Evolutionary conservation across 2,329 filamentous ascomycete species (phyloP).

Genomic region (Paecilomyces sp.): DNA sequence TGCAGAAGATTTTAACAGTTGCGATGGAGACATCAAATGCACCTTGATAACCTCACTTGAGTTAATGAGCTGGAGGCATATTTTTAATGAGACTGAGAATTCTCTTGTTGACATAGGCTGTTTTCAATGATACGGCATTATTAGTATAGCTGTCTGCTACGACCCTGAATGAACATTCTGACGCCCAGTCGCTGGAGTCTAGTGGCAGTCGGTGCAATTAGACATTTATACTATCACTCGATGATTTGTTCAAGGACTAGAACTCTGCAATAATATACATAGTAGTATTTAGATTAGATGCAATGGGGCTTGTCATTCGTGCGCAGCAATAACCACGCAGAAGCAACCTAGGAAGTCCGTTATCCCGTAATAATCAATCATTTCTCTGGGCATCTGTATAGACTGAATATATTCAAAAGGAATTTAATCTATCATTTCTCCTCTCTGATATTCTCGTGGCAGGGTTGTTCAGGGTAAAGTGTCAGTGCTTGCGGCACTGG

Average conservation of each 20-base stretch:
- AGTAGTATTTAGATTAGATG: not conserved
- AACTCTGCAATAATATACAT: not conserved
- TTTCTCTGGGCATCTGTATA: not conserved
- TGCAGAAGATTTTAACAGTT: constrained; percentile 17
- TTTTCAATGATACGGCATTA: not conserved
- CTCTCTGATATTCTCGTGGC: not conserved
- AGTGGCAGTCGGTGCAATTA: not conserved
- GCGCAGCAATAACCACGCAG: not conserved
- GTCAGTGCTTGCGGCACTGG: constrained; percentile 12
- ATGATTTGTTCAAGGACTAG: not conserved
- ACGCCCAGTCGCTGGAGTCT: not conserved
- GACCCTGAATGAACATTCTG: not conserved
- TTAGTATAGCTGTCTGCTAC: not conserved
- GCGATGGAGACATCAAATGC: not conserved
- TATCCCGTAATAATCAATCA: not conserved
- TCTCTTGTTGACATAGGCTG: not conserved
- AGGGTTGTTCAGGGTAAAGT: not conserved
- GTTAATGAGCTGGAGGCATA: not conserved
- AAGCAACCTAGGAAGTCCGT: not conserved
- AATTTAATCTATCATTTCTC: not conserved
- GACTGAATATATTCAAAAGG: not conserved
- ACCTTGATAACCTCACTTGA: not conserved
- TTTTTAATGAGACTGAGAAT: not conserved
- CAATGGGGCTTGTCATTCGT: not conserved
- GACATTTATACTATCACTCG: not conserved